These are phyloP conservation scores for Akanthomyces muscarius DNA, from an alignment of 2,329 filamentous ascomycete species.

Conservation along the genomic window DNA sequence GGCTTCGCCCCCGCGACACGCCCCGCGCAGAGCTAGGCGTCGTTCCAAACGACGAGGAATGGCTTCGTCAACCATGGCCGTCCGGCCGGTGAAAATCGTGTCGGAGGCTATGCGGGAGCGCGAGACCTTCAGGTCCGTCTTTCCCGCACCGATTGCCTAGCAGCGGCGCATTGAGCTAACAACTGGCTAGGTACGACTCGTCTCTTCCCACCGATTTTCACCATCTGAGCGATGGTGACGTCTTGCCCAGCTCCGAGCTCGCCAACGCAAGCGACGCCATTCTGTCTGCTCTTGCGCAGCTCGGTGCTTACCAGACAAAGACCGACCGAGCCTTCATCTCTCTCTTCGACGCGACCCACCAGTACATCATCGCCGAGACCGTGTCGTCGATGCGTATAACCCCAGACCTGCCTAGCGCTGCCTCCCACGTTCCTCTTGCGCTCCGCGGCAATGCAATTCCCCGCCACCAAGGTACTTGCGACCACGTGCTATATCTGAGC, in stretches of 20 bases:
- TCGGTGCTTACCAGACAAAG: constrained; percentile 40
- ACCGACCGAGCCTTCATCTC: constrained; percentile 41
- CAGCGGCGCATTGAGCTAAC: neutral
- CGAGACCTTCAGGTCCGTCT: neutral
- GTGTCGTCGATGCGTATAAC: constrained; percentile 35
- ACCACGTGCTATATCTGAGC: constrained; percentile 19
- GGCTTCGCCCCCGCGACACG: too few relatives aligned
- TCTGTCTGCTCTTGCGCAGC: constrained; percentile 44
- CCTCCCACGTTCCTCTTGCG: constrained; percentile 15
- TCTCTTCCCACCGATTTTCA: neutral
- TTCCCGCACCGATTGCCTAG: neutral
- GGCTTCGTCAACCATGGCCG: neutral
- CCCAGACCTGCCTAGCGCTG: constrained; percentile 11
- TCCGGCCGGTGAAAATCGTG: neutral
- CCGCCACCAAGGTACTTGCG: constrained; percentile 21
- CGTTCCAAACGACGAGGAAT: neutral
- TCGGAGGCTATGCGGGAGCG: neutral
- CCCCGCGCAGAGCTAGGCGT: too few relatives aligned
- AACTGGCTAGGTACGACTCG: neutral
- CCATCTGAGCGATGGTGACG: neutral
- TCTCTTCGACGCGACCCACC: constrained; percentile 42
- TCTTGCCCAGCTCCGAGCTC: constrained; percentile 16
- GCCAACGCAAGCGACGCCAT: constrained; percentile 29
- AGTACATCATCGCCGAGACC: constrained; percentile 46
- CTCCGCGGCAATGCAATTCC: constrained; percentile 25